Evolutionary conservation across 345 rosid genomes (phyloP).

Genomic region (Eucalyptus viminalis): DNA sequence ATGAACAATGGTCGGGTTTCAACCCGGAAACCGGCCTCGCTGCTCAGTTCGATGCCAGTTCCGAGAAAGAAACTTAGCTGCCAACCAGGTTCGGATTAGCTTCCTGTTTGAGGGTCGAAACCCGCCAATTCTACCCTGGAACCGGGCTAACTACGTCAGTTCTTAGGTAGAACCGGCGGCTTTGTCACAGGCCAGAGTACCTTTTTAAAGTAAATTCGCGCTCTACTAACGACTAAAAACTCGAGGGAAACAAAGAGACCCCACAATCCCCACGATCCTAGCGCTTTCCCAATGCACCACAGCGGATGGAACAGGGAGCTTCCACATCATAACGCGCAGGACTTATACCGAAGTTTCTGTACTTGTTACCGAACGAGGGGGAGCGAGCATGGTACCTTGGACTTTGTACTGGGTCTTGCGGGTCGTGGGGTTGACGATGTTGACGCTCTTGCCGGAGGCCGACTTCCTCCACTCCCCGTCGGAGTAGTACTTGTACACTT

Average conservation of each 20-base stretch:
- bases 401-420: slow-evolving; percentile 86
- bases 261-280: not conserved
- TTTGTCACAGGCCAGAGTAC: not conserved
- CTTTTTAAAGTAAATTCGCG: not conserved
- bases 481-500: slow-evolving; percentile 67
- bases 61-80: not conserved
- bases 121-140: not conserved
- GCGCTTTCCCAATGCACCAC: not conserved
- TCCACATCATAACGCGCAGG: not conserved
- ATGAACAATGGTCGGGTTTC: not conserved
- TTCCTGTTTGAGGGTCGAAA: not conserved
- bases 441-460: slow-evolving; percentile 64
- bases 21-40: not conserved
- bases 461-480: slow-evolving; percentile 89
- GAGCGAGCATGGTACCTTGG: slow-evolving; percentile 43
- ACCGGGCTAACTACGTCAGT: not conserved
- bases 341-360: too few relatives aligned
- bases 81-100: not conserved
- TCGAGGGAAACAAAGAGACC: not conserved
- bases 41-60: not conserved
- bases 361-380: not conserved
- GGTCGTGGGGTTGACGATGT: slow-evolving; percentile 78
- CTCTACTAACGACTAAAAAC: not conserved
- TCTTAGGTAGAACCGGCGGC: not conserved
- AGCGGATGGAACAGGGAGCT: not conserved